Conservation (phyloP, 2,329 filamentous ascomycete genomes). For the Didymella glomerata region DNA sequence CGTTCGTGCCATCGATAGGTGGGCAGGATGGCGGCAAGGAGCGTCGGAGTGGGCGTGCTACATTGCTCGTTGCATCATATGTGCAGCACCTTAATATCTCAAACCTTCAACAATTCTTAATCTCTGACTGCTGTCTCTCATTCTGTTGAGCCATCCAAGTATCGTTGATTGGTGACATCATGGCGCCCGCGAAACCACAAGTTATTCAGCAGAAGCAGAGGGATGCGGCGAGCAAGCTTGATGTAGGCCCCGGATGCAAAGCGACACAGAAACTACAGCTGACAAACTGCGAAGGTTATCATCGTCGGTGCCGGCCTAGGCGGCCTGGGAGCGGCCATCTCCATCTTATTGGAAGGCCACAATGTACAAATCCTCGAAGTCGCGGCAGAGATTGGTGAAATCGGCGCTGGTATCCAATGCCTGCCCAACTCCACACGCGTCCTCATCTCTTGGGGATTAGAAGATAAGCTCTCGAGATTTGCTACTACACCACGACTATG, state of each 20-base stretch:
- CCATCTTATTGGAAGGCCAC: conserved; percentile 58
- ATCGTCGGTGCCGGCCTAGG: conserved; percentile 66
- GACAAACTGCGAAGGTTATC: conserved; percentile 48
- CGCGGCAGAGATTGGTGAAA: conserved; percentile 58
- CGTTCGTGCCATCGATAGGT: conserved; percentile 27
- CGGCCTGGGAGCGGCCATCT: conserved; percentile 62
- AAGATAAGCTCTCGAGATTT: conserved; percentile 55
- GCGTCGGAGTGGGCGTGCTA: conserved; percentile 14
- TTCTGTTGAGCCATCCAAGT: background rate
- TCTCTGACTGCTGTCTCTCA: background rate
- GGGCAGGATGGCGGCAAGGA: conserved; percentile 34
- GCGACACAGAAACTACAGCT: background rate
- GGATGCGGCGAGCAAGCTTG: conserved; percentile 34
- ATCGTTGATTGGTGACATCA: conserved; percentile 29
- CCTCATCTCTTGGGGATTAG: conserved; percentile 60
- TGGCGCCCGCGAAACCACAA: conserved; percentile 37
- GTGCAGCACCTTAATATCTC: conserved; percentile 12
- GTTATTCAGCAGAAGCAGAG: conserved; percentile 40
- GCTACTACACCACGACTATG: conserved; percentile 51
- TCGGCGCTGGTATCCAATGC: conserved; percentile 62
- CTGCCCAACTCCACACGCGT: conserved; percentile 59
- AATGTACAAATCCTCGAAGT: conserved; percentile 60
- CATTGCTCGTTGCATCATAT: conserved; percentile 14
- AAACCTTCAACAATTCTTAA: background rate
- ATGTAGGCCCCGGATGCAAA: conserved; percentile 29